Evolutionary conservation across 2,329 filamentous ascomycete species (phyloP).

Genomic region (Fusarium coffeatum): DNA sequence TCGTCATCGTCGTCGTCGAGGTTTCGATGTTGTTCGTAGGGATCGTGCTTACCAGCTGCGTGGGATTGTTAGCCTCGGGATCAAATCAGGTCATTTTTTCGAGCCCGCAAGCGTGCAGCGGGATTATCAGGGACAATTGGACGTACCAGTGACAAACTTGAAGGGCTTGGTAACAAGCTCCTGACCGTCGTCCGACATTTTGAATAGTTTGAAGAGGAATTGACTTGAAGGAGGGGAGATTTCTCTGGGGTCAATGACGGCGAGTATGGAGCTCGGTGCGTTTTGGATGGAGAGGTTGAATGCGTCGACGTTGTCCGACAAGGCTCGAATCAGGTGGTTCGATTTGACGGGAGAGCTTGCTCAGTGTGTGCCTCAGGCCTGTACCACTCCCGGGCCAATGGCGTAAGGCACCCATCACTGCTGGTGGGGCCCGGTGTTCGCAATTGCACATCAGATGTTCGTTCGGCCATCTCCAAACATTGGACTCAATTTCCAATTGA

Average conservation of each 20-base stretch:
- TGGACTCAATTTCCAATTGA: conserved; percentile 50
- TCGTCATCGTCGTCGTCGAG: conserved; percentile 25
- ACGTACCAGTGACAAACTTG: conserved; percentile 99
- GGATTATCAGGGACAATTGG: conserved; percentile 49
- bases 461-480: conserved; percentile 50
- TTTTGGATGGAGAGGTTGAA: conserved; percentile 48
- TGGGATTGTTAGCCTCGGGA: conserved; percentile 57
- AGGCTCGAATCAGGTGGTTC: conserved; percentile 58
- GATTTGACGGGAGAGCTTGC: conserved; percentile 45
- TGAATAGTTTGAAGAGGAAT: conserved; percentile 57
- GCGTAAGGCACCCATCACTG: conserved; percentile 51
- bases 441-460: conserved; percentile 53
- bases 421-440: conserved; percentile 48
- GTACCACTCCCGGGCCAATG: conserved; percentile 46
- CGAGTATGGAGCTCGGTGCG: conserved; percentile 50
- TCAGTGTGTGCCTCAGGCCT: conserved; percentile 55
- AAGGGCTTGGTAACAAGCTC: conserved; percentile 96
- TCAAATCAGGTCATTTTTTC: conserved; percentile 52
- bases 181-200: conserved; percentile 83
- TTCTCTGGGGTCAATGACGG: conserved; percentile 50
- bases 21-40: conserved; percentile 32
- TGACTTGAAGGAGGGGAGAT: conserved; percentile 40
- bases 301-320: conserved; percentile 49
- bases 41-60: conserved; percentile 57
- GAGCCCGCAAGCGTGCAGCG: conserved; percentile 46